Evolutionary conservation across 176 grass and related monocot genomes (phyloP), one percentile per base, ranked within the genome.

Genomic region (Hsuehochloa calcarea): DNA sequence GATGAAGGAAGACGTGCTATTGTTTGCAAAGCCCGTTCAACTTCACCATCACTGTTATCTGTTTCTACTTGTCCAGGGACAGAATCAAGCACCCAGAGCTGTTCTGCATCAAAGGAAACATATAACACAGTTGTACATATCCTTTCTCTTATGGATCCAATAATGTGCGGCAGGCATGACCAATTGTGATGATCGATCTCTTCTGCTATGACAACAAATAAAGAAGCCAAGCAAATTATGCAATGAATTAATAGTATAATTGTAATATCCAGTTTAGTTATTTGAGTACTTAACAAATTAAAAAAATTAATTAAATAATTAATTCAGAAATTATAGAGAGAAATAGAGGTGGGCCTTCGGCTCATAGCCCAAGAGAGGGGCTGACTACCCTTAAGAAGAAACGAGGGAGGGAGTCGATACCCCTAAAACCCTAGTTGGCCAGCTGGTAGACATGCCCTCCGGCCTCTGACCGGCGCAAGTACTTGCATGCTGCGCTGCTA

Each of bases 51-150:
- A 85, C 85, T 90, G 80, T 92, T 87, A 44, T 95, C 91, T 46
- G 78, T 67, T 80, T 80, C 65, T 68, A 95, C 96, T 88, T 94
- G 80, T 84, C 91, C 91, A 84, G 89, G 93, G 71, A 98, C 91
- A 66, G 96, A 98, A 82, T 98, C 96, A 81, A 98, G 91, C 69
- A 98, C 91, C 93, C 93, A 98, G 51, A 98, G 85, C 96, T 96
- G 93, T 90, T 93, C 96, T 95, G 84, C 87, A 92, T 70, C 83
- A 82, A 91, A 82, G 65, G 34, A 51, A 83, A 34, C 56, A 75
- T 84, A 67, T 26, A 72, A 83, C 25, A 78, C 13, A 49, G 68
- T 74, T 4, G 60, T 67, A 60, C 20, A 78, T 45, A 46, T 15
- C 14, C 14, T 75, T 63, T 72, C 60, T 43, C 56, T 22, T 1